Base-by-base conservation (phyloP, 2,329 filamentous ascomycete species). In the Aspergillus amoenus region DNA sequence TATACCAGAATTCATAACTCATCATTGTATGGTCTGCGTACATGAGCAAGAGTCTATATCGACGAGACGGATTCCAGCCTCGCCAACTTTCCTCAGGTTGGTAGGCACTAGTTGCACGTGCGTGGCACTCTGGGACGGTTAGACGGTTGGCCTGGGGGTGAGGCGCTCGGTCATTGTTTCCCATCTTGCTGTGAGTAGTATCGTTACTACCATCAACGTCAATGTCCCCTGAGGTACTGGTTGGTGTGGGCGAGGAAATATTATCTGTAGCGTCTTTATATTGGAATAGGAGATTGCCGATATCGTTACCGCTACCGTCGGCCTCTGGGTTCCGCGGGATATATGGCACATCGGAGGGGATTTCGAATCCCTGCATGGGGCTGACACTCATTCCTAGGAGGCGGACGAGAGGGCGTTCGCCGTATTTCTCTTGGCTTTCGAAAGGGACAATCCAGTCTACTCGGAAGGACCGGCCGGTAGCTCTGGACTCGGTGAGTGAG, bases 381-480 rank as follows among this genome's bases (percentile, higher is more conserved):
- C 80, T 78, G 1, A 81, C 79, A 6, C 82, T 81, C 43, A 87
- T 76, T 3, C 85, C 85, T 47, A 83, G 70, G 34, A 88, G 68
- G 5, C 77, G 76, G 6, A 71, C 66, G 6, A 69, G 65, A 2
- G 82, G 81, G 39, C 80, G 70, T 39, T 76, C 61, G 5, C 75
- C 72, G 5, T 67, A 63, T 32, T 68, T 63, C 63, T 85, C 82
- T 66, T 85, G 82, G 5, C 69, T 70, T 32, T 69, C 66, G 24
- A 79, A 80, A 0, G 85, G 85, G 11, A 88, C 66, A 6, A 86
- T 76, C 65, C 79, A 78, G 54, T 86, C 84, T 1, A 85, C 66
- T n/a, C 82, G 75, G 61, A 86, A 82, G 0, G 79, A 76, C 58
- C 79, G 60, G 53, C 70, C 70, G 17, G 68, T 69, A 15, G 68